Base-by-base conservation (phyloP, 2,329 filamentous ascomycete species). In the Pseudocercospora pini-densiflorae region DNA sequence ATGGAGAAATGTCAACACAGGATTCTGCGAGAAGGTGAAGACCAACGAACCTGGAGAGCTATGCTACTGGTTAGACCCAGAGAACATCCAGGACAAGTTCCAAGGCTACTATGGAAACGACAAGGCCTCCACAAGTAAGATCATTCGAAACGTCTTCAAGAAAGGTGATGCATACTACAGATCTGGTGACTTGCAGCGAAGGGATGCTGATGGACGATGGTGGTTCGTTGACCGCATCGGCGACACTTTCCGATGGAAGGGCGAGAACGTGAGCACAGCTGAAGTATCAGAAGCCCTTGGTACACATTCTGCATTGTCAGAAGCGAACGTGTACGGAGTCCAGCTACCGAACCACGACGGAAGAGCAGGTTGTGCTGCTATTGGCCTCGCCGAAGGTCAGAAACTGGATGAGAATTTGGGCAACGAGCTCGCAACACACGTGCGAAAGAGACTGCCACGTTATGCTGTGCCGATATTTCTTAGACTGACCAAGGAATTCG, bases 321-420 rank as follows among this genome's bases (percentile, higher is more conserved):
- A 97, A 80, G 90, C 92, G 33, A 96, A 96, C 72, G 93, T 97
- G 43, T 97, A 96, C 74, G 93, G 93, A 43, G 91, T 97, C 2
- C 79, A 88, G 49, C 79, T 97, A 7, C 93, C 93, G 0, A 85
- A 91, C 70, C 92, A 96, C 75, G 93, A 97, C 74, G 93, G 93
- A 19, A 86, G 92, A 27, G 92, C 92, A 0, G 93, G 93, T 1
- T 97, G 93, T 73, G 93, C 89, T 0, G 90, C 92, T 6, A 79
- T 96, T 1, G 80, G 86, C 16, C 81, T 88, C 12, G 21, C 59
- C n/a, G 81, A 83, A 23, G 80, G 81, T 5, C 70, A 77, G 0
- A 71, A 64, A 19, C 63, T 76, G 24, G 71, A 77, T n/a, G 79
- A 77, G 67, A 75, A 9, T 16, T 73, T 61, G 3, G 76, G 81